These are phyloP conservation scores for Penicillium hesseltinei DNA, from an alignment of 2,329 filamentous ascomycete genomes.

Conservation along the genomic window DNA sequence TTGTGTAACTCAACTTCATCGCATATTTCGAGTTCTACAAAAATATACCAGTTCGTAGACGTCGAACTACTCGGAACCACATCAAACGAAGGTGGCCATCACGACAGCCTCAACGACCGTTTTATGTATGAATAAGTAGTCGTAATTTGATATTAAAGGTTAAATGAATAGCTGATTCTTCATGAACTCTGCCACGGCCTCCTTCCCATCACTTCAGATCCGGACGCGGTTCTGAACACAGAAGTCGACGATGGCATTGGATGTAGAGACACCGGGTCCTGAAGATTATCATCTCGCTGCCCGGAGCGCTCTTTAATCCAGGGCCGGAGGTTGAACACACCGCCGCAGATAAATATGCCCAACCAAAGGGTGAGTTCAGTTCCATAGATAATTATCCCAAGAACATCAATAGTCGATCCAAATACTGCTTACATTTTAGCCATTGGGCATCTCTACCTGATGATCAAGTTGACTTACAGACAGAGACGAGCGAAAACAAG, in stretches of 20 bases:
- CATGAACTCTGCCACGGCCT: constrained; percentile 10
- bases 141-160: background rate
- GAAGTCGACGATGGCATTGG: constrained; percentile 60
- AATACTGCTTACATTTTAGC: constrained; percentile 21
- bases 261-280: constrained; percentile 37
- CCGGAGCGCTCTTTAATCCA: constrained; percentile 47
- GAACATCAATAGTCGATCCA: constrained; percentile 46
- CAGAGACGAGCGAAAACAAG: constrained; percentile 63
- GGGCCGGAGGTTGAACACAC: constrained; percentile 62
- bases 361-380: constrained; percentile 66
- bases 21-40: background rate
- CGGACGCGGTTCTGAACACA: constrained; percentile 60
- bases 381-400: constrained; percentile 66
- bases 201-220: constrained; percentile 16
- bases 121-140: background rate
- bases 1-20: background rate
- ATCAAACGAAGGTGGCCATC: background rate
- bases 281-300: constrained; percentile 5
- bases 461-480: constrained; percentile 40
- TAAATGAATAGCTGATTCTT: constrained; percentile 46
- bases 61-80: background rate
- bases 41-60: background rate
- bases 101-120: background rate
- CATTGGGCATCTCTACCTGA: background rate
- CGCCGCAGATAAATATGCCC: constrained; percentile 64